Evolutionary conservation across 768 basidiomycete genomes (phyloP).

Genomic region (Hemileccinum impolitum): DNA sequence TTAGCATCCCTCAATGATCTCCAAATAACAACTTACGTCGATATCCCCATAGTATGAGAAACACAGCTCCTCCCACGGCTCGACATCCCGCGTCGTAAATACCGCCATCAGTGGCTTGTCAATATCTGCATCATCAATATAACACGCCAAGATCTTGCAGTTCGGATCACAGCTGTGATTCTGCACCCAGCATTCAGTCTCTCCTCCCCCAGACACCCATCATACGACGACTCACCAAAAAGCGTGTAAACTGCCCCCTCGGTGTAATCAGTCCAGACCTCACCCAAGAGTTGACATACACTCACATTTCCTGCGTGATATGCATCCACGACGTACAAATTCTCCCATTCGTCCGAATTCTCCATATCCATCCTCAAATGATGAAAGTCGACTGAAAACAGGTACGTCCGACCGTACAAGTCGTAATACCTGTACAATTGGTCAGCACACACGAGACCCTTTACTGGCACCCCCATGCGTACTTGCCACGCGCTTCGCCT

Average conservation of each 20-base stretch:
- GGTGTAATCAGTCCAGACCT: not conserved
- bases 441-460: not conserved
- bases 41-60: constrained; percentile 72
- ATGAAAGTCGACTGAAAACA: constrained; percentile 81
- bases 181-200: constrained; percentile 36
- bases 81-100: constrained; percentile 64
- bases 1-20: not conserved
- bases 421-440: constrained; percentile 58
- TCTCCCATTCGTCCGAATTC: constrained; percentile 22
- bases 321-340: constrained; percentile 70
- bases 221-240: constrained; percentile 51
- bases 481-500: constrained; percentile 66
- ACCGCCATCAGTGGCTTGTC: constrained; percentile 66
- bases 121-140: constrained; percentile 74
- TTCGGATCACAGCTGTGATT: constrained; percentile 95
- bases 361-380: constrained; percentile 45
- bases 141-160: constrained; percentile 63
- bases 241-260: constrained; percentile 78
- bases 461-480: constrained; percentile 26
- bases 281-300: constrained; percentile 11
- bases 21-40: constrained; percentile 28
- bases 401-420: constrained; percentile 68
- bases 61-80: constrained; percentile 65
- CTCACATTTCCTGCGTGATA: constrained; percentile 84
- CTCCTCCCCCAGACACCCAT: not conserved